Conservation (phyloP, 2,329 filamentous ascomycete species). For the Penicillium aurantiogriseum region DNA sequence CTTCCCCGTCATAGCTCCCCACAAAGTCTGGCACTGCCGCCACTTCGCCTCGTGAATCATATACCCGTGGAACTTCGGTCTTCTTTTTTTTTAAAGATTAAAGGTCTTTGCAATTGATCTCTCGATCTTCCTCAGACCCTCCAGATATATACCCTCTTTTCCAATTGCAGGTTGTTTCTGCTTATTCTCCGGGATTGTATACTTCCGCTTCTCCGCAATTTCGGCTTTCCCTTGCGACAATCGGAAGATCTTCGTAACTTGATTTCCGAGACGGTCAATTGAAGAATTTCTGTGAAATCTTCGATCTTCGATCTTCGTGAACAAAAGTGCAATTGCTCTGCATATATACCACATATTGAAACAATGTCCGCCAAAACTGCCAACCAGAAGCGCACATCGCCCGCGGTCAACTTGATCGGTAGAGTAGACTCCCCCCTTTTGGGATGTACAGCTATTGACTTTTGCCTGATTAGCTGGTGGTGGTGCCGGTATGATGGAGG, state of each 20-base stretch:
- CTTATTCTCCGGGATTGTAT: slow-evolving; percentile 26
- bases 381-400: slow-evolving; percentile 71
- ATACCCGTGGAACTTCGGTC: slow-evolving; percentile 12
- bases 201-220: slow-evolving; percentile 38
- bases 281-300: slow-evolving; percentile 1
- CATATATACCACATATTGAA: slow-evolving; percentile 7
- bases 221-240: slow-evolving; percentile 27
- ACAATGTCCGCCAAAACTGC: slow-evolving; percentile 62
- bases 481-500: slow-evolving; percentile 99
- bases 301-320: neutral
- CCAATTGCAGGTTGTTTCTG: neutral
- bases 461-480: slow-evolving; percentile 69
- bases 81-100: neutral
- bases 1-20: slow-evolving; percentile 38
- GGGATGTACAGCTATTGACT: slow-evolving; percentile 17
- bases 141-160: neutral
- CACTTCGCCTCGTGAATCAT: slow-evolving; percentile 24
- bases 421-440: slow-evolving; percentile 34
- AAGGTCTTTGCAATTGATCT: neutral
- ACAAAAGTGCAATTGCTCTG: slow-evolving; percentile 4
- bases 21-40: slow-evolving; percentile 24
- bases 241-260: slow-evolving; percentile 7
- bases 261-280: slow-evolving; percentile 1
- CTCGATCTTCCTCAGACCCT: neutral
- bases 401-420: slow-evolving; percentile 90